These are phyloP conservation scores for Hansenula lynferdii DNA, from an alignment of 1,139 yeast species.

Conservation along the genomic window DNA sequence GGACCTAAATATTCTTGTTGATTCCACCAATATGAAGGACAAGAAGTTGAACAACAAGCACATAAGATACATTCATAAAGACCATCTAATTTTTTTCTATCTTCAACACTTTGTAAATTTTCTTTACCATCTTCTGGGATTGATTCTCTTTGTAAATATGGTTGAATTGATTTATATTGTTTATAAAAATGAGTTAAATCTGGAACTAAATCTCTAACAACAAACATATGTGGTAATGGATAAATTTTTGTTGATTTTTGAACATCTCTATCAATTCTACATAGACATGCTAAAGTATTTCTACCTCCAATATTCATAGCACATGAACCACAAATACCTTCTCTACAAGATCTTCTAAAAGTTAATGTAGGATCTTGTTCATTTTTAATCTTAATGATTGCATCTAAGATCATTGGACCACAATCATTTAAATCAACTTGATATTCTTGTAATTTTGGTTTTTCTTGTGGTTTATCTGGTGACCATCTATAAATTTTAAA, in stretches of 20 bases:
- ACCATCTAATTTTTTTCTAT: slow-evolving; percentile 96
- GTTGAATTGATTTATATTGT: slow-evolving; percentile 98
- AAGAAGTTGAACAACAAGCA: slow-evolving; percentile 98
- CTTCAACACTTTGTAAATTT: slow-evolving; percentile 85
- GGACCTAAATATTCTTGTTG: slow-evolving; percentile 99
- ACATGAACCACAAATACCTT: slow-evolving; percentile 99
- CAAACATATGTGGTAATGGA: slow-evolving; percentile 98
- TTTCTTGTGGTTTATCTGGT: slow-evolving; percentile 93
- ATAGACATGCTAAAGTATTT: slow-evolving; percentile 94
- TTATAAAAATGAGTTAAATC: slow-evolving; percentile 97
- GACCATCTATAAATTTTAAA: slow-evolving; percentile 97
- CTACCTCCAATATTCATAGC: slow-evolving; percentile 99
- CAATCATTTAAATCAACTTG: slow-evolving; percentile 82
- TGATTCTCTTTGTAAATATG: slow-evolving; percentile 82
- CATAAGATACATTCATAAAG: slow-evolving; percentile 96
- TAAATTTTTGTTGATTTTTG: slow-evolving; percentile 79
- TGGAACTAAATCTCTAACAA: slow-evolving; percentile 95
- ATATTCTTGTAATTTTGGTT: slow-evolving; percentile 83
- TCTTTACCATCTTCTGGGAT: slow-evolving; percentile 90
- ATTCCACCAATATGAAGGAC: slow-evolving; percentile 99
- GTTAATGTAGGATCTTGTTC: slow-evolving; percentile 96
- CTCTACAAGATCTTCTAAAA: slow-evolving; percentile 98
- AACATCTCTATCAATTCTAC: slow-evolving; percentile 83
- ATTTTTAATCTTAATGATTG: slow-evolving; percentile 87
- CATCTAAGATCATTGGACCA: slow-evolving; percentile 99